Conservation (phyloP, 306 rosid species). For the Cercis canadensis region DNA sequence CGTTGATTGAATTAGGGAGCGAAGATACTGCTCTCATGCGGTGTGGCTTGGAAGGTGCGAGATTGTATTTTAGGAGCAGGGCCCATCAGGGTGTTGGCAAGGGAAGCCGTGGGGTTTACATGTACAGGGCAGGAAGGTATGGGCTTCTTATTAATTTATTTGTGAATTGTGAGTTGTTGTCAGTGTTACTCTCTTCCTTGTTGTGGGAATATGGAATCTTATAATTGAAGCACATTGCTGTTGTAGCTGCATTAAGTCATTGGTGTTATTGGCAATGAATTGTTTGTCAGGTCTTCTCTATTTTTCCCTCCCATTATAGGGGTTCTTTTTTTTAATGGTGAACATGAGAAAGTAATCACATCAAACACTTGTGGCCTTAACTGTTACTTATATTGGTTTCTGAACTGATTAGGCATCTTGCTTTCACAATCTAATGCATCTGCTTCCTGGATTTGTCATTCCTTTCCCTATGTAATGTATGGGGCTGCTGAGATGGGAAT, state of each 20-base stretch:
- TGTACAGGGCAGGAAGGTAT: conserved; percentile 97
- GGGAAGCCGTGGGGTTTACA: conserved; percentile 79
- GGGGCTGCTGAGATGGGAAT: neutral
- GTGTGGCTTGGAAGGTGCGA: conserved; percentile 85
- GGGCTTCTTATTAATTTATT: neutral
- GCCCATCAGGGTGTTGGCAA: conserved; percentile 67
- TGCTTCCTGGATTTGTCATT: too few species aligned
- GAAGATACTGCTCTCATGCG: conserved; percentile 76
- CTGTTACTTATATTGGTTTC: neutral
- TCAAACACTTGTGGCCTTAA: neutral
- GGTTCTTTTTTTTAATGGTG: too few species aligned
- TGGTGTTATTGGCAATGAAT: too few species aligned
- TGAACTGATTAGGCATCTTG: neutral
- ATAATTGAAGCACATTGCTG: too few species aligned
- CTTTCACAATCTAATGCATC: neutral
- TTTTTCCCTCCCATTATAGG: neutral
- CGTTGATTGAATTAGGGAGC: conserved; percentile 70
- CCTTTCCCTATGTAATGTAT: too few species aligned
- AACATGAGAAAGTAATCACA: neutral
- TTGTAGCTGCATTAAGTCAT: neutral
- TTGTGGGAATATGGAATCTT: neutral
- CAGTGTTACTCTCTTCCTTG: neutral
- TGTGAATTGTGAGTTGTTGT: neutral
- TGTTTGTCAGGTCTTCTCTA: neutral
- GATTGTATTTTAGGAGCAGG: conserved; percentile 77